Percentiles rank a stretch among this genome's conserved stretches.
Evolutionary conservation across 2,329 filamentous ascomycete species (phyloP).

Genomic region (Exophiala alcalophila): DNA sequence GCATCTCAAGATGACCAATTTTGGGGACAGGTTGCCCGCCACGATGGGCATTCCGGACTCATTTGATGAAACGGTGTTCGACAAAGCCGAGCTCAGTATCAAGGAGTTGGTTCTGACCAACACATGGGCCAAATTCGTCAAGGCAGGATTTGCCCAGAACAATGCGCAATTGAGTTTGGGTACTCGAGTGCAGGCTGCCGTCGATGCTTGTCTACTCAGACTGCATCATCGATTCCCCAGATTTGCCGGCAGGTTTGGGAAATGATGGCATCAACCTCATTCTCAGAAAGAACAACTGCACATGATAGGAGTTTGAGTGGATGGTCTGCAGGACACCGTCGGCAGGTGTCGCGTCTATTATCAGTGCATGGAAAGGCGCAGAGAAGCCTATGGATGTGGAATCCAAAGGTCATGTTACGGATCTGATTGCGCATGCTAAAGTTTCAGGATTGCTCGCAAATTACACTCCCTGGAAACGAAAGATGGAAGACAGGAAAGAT

Average conservation of each 20-base stretch:
- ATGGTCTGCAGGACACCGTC: no score
- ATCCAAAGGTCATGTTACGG: constrained; percentile 13
- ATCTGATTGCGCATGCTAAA: constrained; percentile 22
- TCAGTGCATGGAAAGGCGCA: no score
- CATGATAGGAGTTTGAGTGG: no score
- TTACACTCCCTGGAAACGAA: constrained; percentile 11
- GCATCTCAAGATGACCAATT: constrained; percentile 29
- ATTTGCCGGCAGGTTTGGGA: constrained; percentile 2
- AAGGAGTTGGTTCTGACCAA: constrained; percentile 67
- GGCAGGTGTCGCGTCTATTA: no score
- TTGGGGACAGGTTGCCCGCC: constrained; percentile 35
- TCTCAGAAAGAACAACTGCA: no score
- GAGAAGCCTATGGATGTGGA: no score
- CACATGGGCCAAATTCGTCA: constrained; percentile 56
- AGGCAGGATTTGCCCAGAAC: constrained; percentile 28
- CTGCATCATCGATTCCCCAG: constrained; percentile 10
- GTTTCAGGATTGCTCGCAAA: constrained; percentile 21
- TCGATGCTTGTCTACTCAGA: constrained; percentile 13
- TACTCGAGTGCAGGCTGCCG: constrained; percentile 9
- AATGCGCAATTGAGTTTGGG: constrained; percentile 13
- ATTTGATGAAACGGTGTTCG: constrained; percentile 57
- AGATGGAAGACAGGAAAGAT: not conserved
- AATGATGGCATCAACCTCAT: constrained; percentile 1
- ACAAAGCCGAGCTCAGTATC: constrained; percentile 58
- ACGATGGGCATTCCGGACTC: constrained; percentile 40